Base-by-base conservation (phyloP, 2,329 filamentous ascomycete genomes). In the Neobulgaria alba region DNA sequence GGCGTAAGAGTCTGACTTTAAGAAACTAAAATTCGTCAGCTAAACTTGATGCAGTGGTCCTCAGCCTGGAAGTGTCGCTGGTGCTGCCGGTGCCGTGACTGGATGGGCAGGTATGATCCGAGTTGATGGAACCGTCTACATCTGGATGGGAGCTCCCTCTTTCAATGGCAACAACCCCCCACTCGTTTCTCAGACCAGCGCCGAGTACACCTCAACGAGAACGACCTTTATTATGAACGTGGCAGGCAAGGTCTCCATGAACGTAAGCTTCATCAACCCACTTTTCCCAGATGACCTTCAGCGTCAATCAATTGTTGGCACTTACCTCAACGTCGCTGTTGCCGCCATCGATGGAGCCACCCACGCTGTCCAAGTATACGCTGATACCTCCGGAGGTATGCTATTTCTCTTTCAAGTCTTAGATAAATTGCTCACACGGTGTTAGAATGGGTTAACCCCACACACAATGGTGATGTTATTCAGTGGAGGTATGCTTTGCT, bases 61-160 rank as follows among this genome's bases (percentile, higher is more conserved):
- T 31, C 54, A 56, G 39, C 52, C 54, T 29, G 50, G 49, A 14
- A 32, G 47, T 10, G 49, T 54, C 16, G 46, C 37, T 16, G 38
- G 41, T 12, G 46, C 42, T 33, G 71, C 73, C 47, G 75, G 70
- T 34, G 64, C 76, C 42, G 59, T 72, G 9, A 75, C 71, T 29
- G 81, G 71, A 26, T 87, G 82, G 82, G 68, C 77, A 41, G 83
- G 83, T n/a, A 62, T 85, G 46, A 72, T 88, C 49, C 73, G 71
- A 39, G 81, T 88, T 4, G 82, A 87, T 56, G 76, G 74, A 30
- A 59, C 61, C 33, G 54, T 71, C 19, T 81, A 79, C 61, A 79
- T 74, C 41, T 85, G 80, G 80, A 75, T 85, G 74, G 82, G 82
- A 2, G 64, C 63, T 10, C 72, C 71, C 2, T n/a, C 35, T 3